These are phyloP conservation scores for Lanmaoa pseudosensibilis DNA, from an alignment of 768 basidiomycete genomes.

Conservation along the genomic window DNA sequence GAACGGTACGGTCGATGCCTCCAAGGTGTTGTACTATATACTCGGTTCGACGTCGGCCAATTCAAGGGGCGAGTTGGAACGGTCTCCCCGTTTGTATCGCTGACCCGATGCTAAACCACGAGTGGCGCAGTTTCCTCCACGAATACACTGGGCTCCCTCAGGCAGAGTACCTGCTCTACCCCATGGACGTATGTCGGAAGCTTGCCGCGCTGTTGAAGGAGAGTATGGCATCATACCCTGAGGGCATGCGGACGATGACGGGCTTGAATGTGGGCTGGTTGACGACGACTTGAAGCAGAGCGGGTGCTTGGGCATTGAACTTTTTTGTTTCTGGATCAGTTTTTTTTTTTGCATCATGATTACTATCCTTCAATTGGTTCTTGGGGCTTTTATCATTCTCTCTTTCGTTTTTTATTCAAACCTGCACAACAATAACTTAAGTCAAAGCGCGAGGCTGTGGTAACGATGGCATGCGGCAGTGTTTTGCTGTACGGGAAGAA, in stretches of 20 bases:
- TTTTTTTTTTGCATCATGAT: no score
- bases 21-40: constrained; percentile 86
- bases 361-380: background rate
- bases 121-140: constrained; percentile 48
- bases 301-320: background rate
- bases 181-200: constrained; percentile 71
- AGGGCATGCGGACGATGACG: constrained; percentile 71
- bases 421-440: background rate
- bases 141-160: constrained; percentile 83
- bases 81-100: no score
- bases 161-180: constrained; percentile 84
- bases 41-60: constrained; percentile 57
- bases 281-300: constrained; percentile 13
- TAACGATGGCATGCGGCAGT: no score
- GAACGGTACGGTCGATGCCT: constrained; percentile 60
- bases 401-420: background rate
- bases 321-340: no score
- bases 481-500: no score
- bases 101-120: constrained; percentile 1
- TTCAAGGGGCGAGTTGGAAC: no score
- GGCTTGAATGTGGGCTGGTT: constrained; percentile 84
- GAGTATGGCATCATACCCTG: constrained; percentile 76
- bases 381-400: background rate
- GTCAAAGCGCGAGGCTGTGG: no score
- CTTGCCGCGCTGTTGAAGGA: constrained; percentile 70